Evolutionary conservation across 306 rosid genomes (phyloP).

Genomic region (Malus sieversii): DNA sequence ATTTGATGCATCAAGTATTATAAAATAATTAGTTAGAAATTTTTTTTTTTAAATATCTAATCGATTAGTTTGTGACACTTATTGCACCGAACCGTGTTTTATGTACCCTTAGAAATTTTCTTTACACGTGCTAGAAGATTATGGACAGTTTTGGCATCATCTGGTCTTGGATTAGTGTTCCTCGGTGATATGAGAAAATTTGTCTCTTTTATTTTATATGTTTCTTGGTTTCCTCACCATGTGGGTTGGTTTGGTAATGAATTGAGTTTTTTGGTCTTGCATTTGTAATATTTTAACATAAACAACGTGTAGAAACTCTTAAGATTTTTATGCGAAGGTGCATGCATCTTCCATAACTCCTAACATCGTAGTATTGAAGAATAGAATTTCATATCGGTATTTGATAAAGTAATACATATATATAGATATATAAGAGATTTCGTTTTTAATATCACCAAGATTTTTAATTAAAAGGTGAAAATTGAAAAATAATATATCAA

Average conservation of each 20-base stretch:
- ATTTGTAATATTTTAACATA: neutral
- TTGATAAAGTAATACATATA: too few species aligned
- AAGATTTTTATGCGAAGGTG: neutral
- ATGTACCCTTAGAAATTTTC: too few species aligned
- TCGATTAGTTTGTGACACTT: too few species aligned
- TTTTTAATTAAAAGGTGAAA: too few species aligned
- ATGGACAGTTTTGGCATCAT: constrained; percentile 35
- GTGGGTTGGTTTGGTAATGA: neutral
- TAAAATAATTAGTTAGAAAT: rapidly evolving
- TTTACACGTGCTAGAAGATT: constrained; percentile 24
- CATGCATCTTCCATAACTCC: neutral
- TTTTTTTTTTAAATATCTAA: rapidly evolving
- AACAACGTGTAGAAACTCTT: neutral
- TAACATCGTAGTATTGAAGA: too few species aligned
- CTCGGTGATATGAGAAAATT: neutral
- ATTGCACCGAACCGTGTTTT: rapidly evolving
- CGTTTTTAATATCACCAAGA: rapidly evolving
- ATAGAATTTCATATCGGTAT: too few species aligned
- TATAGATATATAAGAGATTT: too few species aligned
- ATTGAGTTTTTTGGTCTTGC: neutral
- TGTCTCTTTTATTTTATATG: neutral
- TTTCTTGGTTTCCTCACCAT: neutral
- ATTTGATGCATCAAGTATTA: too few species aligned
- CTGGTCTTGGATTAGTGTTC: neutral
- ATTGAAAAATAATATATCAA: too few species aligned